phyloP scores from a whole-genome alignment of 495 filamentous ascomycete species.

The Penicillium pancosmium region DNA sequence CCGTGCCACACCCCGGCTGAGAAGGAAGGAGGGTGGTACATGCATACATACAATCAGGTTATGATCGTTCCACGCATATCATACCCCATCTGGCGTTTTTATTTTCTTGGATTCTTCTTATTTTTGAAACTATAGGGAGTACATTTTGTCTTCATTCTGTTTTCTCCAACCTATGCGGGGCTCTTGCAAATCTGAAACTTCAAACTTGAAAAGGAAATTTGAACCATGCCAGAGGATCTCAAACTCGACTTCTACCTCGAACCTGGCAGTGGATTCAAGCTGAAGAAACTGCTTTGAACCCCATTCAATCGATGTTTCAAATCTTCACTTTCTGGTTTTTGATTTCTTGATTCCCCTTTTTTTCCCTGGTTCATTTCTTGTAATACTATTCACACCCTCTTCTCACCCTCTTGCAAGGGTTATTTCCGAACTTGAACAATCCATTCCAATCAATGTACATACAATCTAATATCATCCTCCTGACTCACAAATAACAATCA shows the following conservation, averaged over 20 bases:
- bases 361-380: background rate
- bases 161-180: background rate
- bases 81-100: constrained; percentile 32
- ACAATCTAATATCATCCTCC: background rate
- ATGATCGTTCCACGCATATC: constrained; percentile 33
- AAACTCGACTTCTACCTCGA: constrained; percentile 1
- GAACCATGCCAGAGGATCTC: background rate
- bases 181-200: background rate
- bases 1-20: background rate
- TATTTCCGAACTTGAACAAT: background rate
- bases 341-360: background rate
- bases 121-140: background rate
- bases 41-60: constrained; percentile 25
- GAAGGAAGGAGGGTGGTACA: background rate
- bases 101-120: background rate
- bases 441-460: background rate
- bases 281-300: background rate
- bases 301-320: background rate
- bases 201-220: background rate
- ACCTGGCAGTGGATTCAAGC: background rate
- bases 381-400: too few species aligned
- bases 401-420: background rate
- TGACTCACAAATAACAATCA: too few species aligned
- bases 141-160: background rate
- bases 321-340: background rate